Evolutionary conservation across 352 stramenopile species (phyloP), one percentile per base, ranked within the genome.

Genomic region (Phytopythium ostracodes): DNA sequence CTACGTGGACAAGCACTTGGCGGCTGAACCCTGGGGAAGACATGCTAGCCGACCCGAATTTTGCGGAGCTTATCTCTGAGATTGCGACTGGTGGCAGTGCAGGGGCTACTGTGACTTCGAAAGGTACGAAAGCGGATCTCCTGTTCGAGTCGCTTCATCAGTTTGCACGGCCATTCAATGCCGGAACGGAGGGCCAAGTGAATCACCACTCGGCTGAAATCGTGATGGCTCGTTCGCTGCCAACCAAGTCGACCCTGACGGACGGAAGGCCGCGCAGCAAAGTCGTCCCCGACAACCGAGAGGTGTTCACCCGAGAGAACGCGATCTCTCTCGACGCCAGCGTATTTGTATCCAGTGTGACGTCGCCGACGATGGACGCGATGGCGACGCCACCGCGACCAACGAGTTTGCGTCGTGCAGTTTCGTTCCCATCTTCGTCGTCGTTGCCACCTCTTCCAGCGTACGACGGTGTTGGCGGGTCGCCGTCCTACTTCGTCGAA

Each of bases 401-500:
- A 6, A 38, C 25, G 2, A 52, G 18, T 10, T n/a, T 60, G 9
- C 55, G 55, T 4, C 55, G 55, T 12, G 20, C 55, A 8, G 27
- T 60, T 12, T 60, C 55, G 22, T 60, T 60, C 14, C 55, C 55
- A 18, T 60, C 55, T 10, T 59, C 54, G 1, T 65, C 63, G 4
- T 64, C 81, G 18, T 63, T 94, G 11, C 80, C 83, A n/a, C 83
- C 83, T 17, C 60, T 94, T 14, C 85, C 85, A 76, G 83, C 83
- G 8, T 92, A 94, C 63, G 83, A 94, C 64, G 85, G 83, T 1
- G 79, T 91, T 58, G 83, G 83, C 36, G 85, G 83, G 14, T 94
- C 85, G 9, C 85, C 85, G 12, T 91, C 83, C 0, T 92, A 90
- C 44, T 93, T 88, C 60, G 90, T 73, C 60, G 82, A 90, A 62